Percentiles rank a stretch among this genome's conserved stretches.
Conservation (phyloP, 2,329 filamentous ascomycete species). For the Claviceps cyperi region DNA sequence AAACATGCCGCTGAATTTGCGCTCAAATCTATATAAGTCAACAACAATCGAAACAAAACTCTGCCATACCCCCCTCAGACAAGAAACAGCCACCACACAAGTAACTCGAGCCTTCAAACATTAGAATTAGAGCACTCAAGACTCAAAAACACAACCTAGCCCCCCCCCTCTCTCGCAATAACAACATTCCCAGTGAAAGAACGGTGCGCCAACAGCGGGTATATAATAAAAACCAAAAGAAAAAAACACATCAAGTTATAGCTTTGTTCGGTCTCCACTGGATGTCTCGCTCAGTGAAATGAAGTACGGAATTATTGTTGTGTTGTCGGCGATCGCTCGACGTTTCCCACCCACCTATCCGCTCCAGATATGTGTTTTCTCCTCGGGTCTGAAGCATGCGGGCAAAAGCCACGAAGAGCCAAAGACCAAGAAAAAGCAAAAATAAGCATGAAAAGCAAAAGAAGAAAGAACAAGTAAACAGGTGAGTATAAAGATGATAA, state of each 20-base stretch:
- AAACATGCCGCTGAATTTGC: not conserved
- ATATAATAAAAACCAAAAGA: slow-evolving; percentile 7
- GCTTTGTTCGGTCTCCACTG: not conserved
- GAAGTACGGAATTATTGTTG: not conserved
- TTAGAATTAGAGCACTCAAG: too few relatives aligned
- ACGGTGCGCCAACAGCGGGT: slow-evolving; percentile 2
- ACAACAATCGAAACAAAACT: not conserved
- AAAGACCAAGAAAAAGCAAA: not conserved
- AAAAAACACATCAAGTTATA: slow-evolving; percentile 5
- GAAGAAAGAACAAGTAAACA: not conserved
- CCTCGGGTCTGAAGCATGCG: not conserved
- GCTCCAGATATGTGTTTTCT: not conserved
- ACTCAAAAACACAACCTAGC: too few relatives aligned
- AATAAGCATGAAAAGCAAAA: not conserved
- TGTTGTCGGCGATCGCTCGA: not conserved
- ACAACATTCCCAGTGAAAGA: not conserved
- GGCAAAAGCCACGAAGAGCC: not conserved
- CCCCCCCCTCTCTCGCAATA: too few relatives aligned
- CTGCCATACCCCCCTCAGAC: not conserved
- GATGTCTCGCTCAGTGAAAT: not conserved
- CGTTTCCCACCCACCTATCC: not conserved
- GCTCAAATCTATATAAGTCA: not conserved
- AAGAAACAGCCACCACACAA: not conserved
- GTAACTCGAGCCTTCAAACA: not conserved
- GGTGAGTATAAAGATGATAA: not conserved